Base-by-base conservation (phyloP, 2,329 filamentous ascomycete species). In the Nigrospora oryzae region DNA sequence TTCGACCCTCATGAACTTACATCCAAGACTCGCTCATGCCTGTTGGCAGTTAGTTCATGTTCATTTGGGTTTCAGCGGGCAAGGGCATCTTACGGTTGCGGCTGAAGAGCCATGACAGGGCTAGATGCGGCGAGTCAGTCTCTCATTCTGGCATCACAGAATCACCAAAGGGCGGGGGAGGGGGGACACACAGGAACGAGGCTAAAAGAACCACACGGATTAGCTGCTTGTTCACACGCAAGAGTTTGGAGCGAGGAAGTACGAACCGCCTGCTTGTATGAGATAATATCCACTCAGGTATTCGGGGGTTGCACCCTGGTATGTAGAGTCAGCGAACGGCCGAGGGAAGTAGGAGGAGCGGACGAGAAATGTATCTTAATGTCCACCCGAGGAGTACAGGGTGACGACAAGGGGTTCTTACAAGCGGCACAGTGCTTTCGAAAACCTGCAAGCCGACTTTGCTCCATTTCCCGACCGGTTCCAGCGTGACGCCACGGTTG, bases 221-320 rank as follows among this genome's bases (percentile, higher is more conserved):
- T 28, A 28, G 23, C 23, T 28, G 23, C 23, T 28, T 28, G 23
- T 5, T 28, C 23, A 28, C 7, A 28, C 10, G 23, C 7, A 6
- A 28, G 7, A 7, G 23, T 28, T 5, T 6, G 23, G 23, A 7
- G 8, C 10, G 5, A 28, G 23, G 41, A 98, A 76, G 73, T 98
- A 98, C 15, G 90, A 96, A 6, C 88, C 94, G 0, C 93, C 93
- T 1, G 93, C 93, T 70, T 98, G 93, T 12, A 98, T 78, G 56
- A 98, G 97, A 70, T 98, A 98, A 66, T 98, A 89, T 15, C 93
- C 93, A 14, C 91, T 90, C 12, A 98, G 80, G 65, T 98, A 98
- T 67, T 98, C 93, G 11, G 93, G 93, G 1, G 93, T 98, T 28
- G 93, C 93, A 76, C 90, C 90, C 1, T 96, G 78, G 3, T 89